Conservation (phyloP, 106 monocot species). For the Alisma plantagoaquatica region DNA sequence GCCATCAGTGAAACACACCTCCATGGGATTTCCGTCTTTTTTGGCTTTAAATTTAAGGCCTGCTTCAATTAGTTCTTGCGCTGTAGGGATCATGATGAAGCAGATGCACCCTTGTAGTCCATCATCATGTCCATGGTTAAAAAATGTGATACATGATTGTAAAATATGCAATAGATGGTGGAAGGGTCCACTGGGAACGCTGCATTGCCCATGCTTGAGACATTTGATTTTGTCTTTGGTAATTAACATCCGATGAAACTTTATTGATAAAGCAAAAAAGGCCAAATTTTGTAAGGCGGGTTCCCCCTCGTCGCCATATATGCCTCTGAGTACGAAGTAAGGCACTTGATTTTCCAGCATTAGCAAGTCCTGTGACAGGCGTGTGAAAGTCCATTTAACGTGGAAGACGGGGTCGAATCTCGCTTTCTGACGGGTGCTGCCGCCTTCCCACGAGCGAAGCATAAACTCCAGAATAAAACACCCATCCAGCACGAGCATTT, state of each 20-base stretch:
- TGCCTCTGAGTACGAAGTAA: slow-evolving; percentile 45
- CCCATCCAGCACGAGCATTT: slow-evolving; percentile 47
- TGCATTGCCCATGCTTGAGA: slow-evolving; percentile 20
- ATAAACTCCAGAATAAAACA: slow-evolving; percentile 55
- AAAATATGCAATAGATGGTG: no score
- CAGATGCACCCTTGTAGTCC: slow-evolving; percentile 16
- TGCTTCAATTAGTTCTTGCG: no score
- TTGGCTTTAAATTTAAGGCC: slow-evolving; percentile 35
- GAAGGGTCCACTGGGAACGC: slow-evolving; percentile 26
- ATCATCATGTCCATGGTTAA: slow-evolving; percentile 48
- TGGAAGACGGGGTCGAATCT: slow-evolving; percentile 56
- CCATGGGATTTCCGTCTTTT: slow-evolving; percentile 50
- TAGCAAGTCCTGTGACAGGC: slow-evolving; percentile 55
- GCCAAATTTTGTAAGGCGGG: no score
- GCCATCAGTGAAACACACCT: slow-evolving; percentile 41
- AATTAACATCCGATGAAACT: no score
- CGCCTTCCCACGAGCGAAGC: slow-evolving; percentile 38
- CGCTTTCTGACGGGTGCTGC: slow-evolving; percentile 36
- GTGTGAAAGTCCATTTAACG: slow-evolving; percentile 41
- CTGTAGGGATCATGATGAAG: slow-evolving; percentile 19
- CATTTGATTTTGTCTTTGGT: no score
- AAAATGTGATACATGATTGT: no score
- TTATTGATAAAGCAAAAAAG: no score
- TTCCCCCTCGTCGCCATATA: slow-evolving; percentile 31
- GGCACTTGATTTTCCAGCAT: slow-evolving; percentile 75